Evolutionary conservation across 2,329 filamentous ascomycete species (phyloP).

Genomic region (Colletotrichum ledebouriae): DNA sequence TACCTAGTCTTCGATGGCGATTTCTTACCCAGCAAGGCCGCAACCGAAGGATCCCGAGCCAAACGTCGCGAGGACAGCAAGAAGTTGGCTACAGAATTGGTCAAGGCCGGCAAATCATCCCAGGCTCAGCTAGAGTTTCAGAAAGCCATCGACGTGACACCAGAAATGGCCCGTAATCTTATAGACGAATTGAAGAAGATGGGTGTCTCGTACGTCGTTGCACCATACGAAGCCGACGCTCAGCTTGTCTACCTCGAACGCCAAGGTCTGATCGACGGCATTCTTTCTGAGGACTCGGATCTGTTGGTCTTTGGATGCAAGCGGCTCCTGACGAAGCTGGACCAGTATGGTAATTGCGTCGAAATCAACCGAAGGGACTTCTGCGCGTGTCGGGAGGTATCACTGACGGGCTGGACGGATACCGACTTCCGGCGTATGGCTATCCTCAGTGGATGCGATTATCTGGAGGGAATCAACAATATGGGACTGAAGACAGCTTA

Average conservation of each 20-base stretch:
- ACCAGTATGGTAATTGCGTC: conserved; percentile 92
- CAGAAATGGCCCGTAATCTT: conserved; percentile 91
- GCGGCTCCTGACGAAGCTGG: conserved; percentile 90
- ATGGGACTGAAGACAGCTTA: conserved; percentile 96
- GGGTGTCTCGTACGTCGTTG: conserved; percentile 88
- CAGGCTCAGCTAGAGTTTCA: conserved; percentile 90
- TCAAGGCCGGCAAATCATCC: conserved; percentile 83
- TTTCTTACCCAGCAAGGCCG: conserved; percentile 91
- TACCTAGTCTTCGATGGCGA: conserved; percentile 98
- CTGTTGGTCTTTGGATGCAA: conserved; percentile 95
- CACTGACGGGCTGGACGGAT: conserved; percentile 92
- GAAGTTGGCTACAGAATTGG: conserved; percentile 80
- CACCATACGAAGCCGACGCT: conserved; percentile 97
- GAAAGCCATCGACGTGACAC: conserved; percentile 95
- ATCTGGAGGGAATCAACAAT: conserved; percentile 85
- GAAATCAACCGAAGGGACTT: conserved; percentile 94
- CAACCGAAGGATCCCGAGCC: conserved; percentile 84
- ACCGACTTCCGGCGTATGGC: conserved; percentile 94
- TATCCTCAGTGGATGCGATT: conserved; percentile 96
- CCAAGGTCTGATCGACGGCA: conserved; percentile 85
- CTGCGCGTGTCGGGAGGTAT: conserved; percentile 88
- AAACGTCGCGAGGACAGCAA: conserved; percentile 82
- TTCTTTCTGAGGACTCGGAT: conserved; percentile 97
- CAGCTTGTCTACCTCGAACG: conserved; percentile 95
- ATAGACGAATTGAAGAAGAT: conserved; percentile 92